phyloP scores from a whole-genome alignment of 108 stramenopile genomes.

The Skeletonema menzelii region DNA sequence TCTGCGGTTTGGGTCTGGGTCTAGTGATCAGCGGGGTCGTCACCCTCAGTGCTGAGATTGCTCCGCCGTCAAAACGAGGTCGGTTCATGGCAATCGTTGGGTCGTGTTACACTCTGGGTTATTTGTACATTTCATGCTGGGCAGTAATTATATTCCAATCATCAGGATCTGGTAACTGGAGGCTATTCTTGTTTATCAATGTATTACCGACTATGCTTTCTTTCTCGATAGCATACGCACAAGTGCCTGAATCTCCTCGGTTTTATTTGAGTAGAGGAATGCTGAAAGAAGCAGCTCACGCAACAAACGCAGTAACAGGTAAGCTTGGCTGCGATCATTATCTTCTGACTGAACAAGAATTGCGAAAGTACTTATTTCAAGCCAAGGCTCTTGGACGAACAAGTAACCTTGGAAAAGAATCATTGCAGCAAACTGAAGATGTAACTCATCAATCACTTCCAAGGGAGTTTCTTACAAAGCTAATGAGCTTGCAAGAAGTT shows the following conservation, averaged over 20 bases:
- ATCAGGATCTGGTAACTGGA: slow-evolving; percentile 36
- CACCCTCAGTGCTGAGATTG: slow-evolving; percentile 35
- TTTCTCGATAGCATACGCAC: slow-evolving; percentile 7
- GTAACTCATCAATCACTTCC: not conserved
- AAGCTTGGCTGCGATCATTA: slow-evolving; percentile 18
- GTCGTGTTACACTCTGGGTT: slow-evolving; percentile 39
- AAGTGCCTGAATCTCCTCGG: slow-evolving; percentile 26
- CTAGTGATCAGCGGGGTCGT: slow-evolving; percentile 36
- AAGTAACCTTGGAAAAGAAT: slow-evolving; percentile 17
- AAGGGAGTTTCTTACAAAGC: slow-evolving; percentile 22
- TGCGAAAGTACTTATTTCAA: slow-evolving; percentile 21
- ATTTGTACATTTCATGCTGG: slow-evolving; percentile 37
- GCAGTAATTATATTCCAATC: slow-evolving; percentile 32
- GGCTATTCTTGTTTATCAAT: slow-evolving; percentile 34
- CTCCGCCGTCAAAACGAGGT: slow-evolving; percentile 31
- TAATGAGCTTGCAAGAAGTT: slow-evolving; percentile 19
- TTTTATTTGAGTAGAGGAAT: slow-evolving; percentile 25
- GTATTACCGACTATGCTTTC: slow-evolving; percentile 31
- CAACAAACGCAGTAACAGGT: slow-evolving; percentile 22
- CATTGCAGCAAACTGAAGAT: not conserved
- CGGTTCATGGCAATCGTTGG: slow-evolving; percentile 45
- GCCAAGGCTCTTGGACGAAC: slow-evolving; percentile 16
- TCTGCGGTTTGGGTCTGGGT: slow-evolving; percentile 34
- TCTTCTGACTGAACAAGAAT: slow-evolving; percentile 27
- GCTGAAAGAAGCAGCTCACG: slow-evolving; percentile 27